Conservation (phyloP, 352 stramenopile genomes). For the Pythium grandisporangium region DNA sequence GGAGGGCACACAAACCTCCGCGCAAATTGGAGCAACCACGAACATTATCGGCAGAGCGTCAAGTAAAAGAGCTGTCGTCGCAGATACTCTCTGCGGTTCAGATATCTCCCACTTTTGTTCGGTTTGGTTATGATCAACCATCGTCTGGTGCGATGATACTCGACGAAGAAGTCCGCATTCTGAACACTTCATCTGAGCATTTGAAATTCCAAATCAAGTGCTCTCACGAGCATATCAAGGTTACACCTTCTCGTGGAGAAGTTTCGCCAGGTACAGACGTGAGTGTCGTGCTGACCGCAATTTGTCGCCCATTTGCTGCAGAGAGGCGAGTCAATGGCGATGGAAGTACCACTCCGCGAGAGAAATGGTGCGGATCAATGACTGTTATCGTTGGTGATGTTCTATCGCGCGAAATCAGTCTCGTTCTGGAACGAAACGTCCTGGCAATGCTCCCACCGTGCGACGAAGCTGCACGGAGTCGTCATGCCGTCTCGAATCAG, state of each 20-base stretch:
- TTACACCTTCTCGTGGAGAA: constrained; percentile 27
- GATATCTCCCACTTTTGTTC: constrained; percentile 50
- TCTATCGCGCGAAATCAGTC: constrained; percentile 48
- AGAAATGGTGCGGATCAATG: constrained; percentile 61
- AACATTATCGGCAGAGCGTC: neutral
- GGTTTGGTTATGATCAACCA: constrained; percentile 15
- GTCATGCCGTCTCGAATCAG: constrained; percentile 57
- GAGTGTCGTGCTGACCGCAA: constrained; percentile 31
- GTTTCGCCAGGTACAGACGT: constrained; percentile 33
- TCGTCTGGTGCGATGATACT: too few relatives aligned
- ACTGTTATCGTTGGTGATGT: constrained; percentile 41
- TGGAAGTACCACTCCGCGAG: constrained; percentile 3
- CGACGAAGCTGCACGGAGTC: constrained; percentile 45
- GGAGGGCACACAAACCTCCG: neutral
- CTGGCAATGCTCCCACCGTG: constrained; percentile 38
- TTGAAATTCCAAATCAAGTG: constrained; percentile 45
- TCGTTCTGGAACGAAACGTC: constrained; percentile 38
- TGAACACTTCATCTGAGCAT: constrained; percentile 41
- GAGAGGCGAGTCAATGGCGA: constrained; percentile 1
- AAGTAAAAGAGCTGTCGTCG: constrained; percentile 36
- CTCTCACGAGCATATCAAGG: constrained; percentile 41
- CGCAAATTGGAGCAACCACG: neutral
- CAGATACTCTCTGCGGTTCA: constrained; percentile 28
- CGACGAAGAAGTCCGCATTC: constrained; percentile 30
- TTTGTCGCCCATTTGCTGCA: constrained; percentile 37